Conservation (phyloP, 2,329 filamentous ascomycete genomes). For the Nectriaceae sp. region DNA sequence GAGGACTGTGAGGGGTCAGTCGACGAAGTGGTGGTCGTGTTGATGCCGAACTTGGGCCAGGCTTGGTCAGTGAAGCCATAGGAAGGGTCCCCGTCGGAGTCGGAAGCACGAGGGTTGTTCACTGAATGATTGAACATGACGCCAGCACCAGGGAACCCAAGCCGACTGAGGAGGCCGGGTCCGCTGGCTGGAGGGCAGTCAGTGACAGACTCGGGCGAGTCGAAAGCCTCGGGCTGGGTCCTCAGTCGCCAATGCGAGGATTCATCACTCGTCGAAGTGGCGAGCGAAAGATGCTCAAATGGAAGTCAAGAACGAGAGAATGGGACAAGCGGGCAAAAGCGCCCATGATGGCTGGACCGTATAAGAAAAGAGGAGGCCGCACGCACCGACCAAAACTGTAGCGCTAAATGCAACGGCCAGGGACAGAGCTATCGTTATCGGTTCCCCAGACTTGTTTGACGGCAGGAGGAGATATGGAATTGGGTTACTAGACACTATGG, state of each 20-base stretch:
- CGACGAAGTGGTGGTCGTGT: constrained; percentile 22
- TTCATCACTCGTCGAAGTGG: constrained; percentile 40
- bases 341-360: constrained; percentile 40
- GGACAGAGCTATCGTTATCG: constrained; percentile 33
- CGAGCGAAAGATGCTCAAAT: constrained; percentile 31
- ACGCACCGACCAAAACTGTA: constrained; percentile 20
- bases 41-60: constrained; percentile 35
- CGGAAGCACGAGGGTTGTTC: constrained; percentile 34
- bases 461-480: constrained; percentile 28
- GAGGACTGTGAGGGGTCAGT: constrained; percentile 24
- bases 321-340: constrained; percentile 33
- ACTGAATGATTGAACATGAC: constrained; percentile 41
- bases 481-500: constrained; percentile 3
- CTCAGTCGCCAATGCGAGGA: constrained; percentile 37
- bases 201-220: constrained; percentile 39
- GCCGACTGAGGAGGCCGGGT: constrained; percentile 35
- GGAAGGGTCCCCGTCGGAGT: constrained; percentile 29
- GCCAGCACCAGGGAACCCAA: constrained; percentile 30
- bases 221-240: constrained; percentile 38
- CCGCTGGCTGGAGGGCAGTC: constrained; percentile 36
- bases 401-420: constrained; percentile 24
- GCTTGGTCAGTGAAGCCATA: constrained; percentile 34
- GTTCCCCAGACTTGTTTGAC: constrained; percentile 35
- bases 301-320: constrained; percentile 34
- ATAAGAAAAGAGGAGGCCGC: constrained; percentile 27